Evolutionary conservation across 352 stramenopile genomes (phyloP), one percentile per base, ranked within the genome.

Genomic region (Lagenidium sp.): DNA sequence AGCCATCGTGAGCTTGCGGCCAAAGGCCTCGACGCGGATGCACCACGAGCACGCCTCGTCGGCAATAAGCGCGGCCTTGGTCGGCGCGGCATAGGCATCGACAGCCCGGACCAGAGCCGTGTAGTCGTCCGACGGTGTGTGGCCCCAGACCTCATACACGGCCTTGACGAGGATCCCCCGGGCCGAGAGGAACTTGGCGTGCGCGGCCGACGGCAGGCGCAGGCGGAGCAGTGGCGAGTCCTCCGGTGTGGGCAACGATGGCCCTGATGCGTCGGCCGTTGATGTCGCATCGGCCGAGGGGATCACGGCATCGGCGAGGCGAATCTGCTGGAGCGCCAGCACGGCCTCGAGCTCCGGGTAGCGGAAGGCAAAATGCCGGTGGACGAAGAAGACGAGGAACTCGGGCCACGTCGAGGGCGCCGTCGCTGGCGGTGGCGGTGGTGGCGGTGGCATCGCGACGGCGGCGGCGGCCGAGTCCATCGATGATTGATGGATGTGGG

Each of bases 371-470:
- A 86, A 89, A 66, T 89, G 76, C 36, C 76, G 73, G 46, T 89
- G 76, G 57, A 89, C 76, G 56, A 85, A 89, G 52, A 80, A 85
- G 19, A 89, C 74, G 42, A 89, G 66, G 55, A 82, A 89, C 53
- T 84, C 72, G 28, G 57, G 68, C 71, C 45, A 53, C 8, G 8
- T 8, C 34, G 34, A 39, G 8, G 34, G 7, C 34, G 12, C 34
- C 34, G 16, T 39, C 13, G 34, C 28, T n/a, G n/a, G n/a, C n/a
- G n/a, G n/a, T n/a, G n/a, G n/a, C n/a, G n/a, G n/a, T n/a, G n/a
- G n/a, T n/a, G n/a, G n/a, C n/a, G n/a, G n/a, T n/a, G n/a, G n/a
- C n/a, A n/a, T n/a, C n/a, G n/a, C n/a, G n/a, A n/a, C n/a, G n/a
- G n/a, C n/a, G n/a, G n/a, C n/a, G n/a, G n/a, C n/a, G n/a, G n/a